Base-by-base conservation (phyloP, 2,329 filamentous ascomycete genomes). In the Gnomoniopsis smithogilvyi region DNA sequence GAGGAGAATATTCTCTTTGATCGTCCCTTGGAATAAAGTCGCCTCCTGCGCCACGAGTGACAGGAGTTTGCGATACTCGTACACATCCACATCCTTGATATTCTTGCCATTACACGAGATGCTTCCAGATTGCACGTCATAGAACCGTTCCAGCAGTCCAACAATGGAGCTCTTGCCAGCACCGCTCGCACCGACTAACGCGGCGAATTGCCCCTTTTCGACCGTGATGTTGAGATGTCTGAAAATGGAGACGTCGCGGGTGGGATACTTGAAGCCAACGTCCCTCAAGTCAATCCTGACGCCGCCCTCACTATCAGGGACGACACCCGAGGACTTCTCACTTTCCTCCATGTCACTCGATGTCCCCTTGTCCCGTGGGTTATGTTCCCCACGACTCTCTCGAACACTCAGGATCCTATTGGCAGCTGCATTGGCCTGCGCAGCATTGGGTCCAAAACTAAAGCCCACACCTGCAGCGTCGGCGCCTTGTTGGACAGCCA, bases 1-100 rank as follows among this genome's bases (percentile, higher is more conserved):
- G 0, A 91, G 77, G 1, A 87, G 71, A 54, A 91, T 83, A 65
- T 91, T 91, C 61, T 92, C 88, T 19, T 83, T 80, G 21, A 92
- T 79, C 1, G 84, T 85, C 14, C 82, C 80, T 70, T 64, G 46
- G 45, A 90, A 92, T 0, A 93, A 78, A 0, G 86, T 87, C 10
- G 90, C 81, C 68, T 93, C 89, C 70, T 93, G 90, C 3, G 88
- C 85, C 0, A 93, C 90, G 0, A 93, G 80, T 1, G 88, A 87
- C 14, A 92, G 77, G 38, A 83, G 74, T 58, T 79, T 78, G 45
- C 90, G 83, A 68, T 91, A 91, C 19, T 80, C 73, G 61, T 79
- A 79, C 0, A 88, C 78, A 57, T 87, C 82, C 54, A 91, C 69
- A 1, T 77, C 69, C 1, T 75, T 70, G 47, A 92, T 84, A 65